Evolutionary conservation across 345 rosid genomes (phyloP), one percentile per base, ranked within the genome.

Genomic region (Noccaea caerulescens): DNA sequence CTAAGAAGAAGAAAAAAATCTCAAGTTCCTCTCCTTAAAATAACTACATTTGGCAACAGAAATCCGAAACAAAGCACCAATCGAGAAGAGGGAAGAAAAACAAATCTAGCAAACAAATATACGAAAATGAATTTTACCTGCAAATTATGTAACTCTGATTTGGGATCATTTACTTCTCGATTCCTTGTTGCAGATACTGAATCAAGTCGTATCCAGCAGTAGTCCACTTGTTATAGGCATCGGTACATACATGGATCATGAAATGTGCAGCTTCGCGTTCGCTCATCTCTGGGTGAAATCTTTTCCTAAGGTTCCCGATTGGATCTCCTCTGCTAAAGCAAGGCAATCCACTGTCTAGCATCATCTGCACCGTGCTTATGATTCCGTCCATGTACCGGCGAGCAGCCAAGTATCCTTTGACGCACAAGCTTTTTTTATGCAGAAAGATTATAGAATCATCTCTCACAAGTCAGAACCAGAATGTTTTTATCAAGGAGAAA

Each of bases 291-390:
- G 99, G 99, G 71, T 82, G 93, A 67, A 95, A 92, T 79, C 99
- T 88, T 82, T 90, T 95, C 53, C 98, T 92, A n/a, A 92, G 88
- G 74, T 95, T 95, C 37, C 92, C 94, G 1, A 95, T 95, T 46
- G 98, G 97, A 52, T 95, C 98, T 2, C 99, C 98, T 77, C 97
- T 72, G 76, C 99, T 92, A 75, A 95, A 92, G 84, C 98, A 95
- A 4, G 98, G 99, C 47, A 92, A 78, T 42, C 99, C 99, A 20
- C 99, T 92, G 76, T 95, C 97, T n/a, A 90, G 83, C 99, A 95
- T 95, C 72, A 95, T 73, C 77, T 73, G 37, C 57, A 90, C 99
- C 1, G 90, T 92, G 69, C 81, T 87, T 77, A 90, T 87, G 68
- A 92, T 92, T 36, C 97, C 99, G 11, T 92, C 92, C 97, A 90